A percentile compares a stretch with the other conserved stretches of the same genome.
Conservation (phyloP, 1,284 basidiomycete genomes). For the Hypsizygus ulmarius region DNA sequence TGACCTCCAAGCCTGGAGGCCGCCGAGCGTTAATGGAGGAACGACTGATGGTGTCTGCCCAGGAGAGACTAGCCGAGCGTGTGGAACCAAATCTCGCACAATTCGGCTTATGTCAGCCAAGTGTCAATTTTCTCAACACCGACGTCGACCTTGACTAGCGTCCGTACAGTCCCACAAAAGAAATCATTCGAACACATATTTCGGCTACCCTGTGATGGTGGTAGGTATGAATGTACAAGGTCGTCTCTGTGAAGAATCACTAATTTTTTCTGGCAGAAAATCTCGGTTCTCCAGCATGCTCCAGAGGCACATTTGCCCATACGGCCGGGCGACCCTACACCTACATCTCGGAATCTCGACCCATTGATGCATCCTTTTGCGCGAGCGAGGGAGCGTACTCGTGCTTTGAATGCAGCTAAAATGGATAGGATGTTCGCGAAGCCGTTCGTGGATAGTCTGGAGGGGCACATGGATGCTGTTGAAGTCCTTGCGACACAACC, state of each 20-base stretch:
- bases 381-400: constrained; percentile 88
- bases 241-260: neutral
- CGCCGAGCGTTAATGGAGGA: too few relatives aligned
- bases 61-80: too few relatives aligned
- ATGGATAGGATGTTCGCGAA: constrained; percentile 97
- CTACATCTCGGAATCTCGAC: constrained; percentile 89
- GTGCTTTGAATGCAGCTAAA: constrained; percentile 94
- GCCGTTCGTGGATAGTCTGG: constrained; percentile 88
- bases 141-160: too few relatives aligned
- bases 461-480: constrained; percentile 95
- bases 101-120: too few relatives aligned
- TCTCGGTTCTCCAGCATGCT: constrained; percentile 85
- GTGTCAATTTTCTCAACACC: too few relatives aligned
- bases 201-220: constrained; percentile 14
- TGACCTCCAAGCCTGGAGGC: too few relatives aligned
- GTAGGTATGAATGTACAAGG: constrained; percentile 17
- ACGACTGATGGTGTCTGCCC: too few relatives aligned
- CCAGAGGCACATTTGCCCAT: constrained; percentile 70
- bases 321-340: constrained; percentile 79
- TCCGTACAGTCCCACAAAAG: too few relatives aligned
- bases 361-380: constrained; percentile 94
- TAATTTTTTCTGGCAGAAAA: constrained; percentile 56
- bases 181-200: neutral
- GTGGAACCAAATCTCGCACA: too few relatives aligned
- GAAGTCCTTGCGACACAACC: constrained; percentile 84